Conservation (phyloP, 768 basidiomycete genomes). For the Lentinula sp. region DNA sequence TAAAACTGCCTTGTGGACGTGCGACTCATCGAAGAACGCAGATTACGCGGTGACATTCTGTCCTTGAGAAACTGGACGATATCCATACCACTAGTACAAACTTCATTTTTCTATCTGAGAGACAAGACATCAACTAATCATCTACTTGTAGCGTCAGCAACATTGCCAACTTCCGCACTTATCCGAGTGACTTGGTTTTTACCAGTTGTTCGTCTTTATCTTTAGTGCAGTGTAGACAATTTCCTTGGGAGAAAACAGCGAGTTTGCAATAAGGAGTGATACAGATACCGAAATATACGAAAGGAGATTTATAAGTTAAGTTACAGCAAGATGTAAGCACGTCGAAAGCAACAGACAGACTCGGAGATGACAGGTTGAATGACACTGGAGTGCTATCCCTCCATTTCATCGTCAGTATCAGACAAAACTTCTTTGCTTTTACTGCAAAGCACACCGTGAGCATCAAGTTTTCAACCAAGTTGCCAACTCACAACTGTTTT, state of each 20-base stretch:
- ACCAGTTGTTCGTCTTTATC: too few relatives aligned
- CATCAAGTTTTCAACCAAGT: background rate
- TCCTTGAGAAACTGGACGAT: constrained; percentile 10
- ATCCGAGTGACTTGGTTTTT: too few relatives aligned
- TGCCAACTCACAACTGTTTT: constrained; percentile 62
- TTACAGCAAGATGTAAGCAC: background rate
- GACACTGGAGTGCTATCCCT: constrained; percentile 24
- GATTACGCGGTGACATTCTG: constrained; percentile 32
- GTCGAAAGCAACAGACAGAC: background rate
- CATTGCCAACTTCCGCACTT: too few relatives aligned
- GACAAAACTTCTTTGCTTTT: constrained; percentile 87
- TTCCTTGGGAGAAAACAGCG: background rate
- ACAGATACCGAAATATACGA: background rate
- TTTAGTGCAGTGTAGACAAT: too few relatives aligned
- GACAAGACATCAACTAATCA: too few relatives aligned
- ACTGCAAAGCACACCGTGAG: constrained; percentile 29
- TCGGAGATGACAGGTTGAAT: background rate
- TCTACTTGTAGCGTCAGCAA: too few relatives aligned
- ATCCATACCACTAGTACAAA: too few relatives aligned
- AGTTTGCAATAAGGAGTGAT: background rate
- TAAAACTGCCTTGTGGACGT: constrained; percentile 40
- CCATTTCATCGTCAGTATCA: constrained; percentile 84
- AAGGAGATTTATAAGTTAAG: background rate
- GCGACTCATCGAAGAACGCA: constrained; percentile 19
- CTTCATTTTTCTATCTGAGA: too few relatives aligned